phyloP scores from a whole-genome alignment of 1,284 basidiomycete species.

The Mycena sp. region DNA sequence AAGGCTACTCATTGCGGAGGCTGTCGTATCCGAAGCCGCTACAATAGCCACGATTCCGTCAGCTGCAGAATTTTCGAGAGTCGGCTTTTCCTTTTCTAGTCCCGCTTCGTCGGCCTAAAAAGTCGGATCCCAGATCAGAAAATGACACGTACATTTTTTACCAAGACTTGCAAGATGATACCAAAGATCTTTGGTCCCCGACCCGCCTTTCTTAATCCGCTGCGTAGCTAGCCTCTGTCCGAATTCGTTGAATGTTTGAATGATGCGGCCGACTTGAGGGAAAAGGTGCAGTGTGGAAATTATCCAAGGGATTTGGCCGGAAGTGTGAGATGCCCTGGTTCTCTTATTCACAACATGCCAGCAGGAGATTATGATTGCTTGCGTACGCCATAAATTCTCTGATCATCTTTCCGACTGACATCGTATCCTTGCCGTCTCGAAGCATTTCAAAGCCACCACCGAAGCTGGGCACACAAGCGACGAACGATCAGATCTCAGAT shows the following conservation, averaged over 20 bases:
- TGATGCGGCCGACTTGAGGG: slow-evolving; percentile 9
- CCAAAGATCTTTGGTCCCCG: slow-evolving; percentile 22
- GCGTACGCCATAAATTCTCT: slow-evolving; percentile 10
- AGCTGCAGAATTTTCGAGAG: slow-evolving; percentile 38
- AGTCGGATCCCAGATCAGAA: neutral
- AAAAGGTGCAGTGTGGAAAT: slow-evolving; percentile 7
- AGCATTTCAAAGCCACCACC: slow-evolving; percentile 52
- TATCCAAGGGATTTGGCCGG: slow-evolving; percentile 24
- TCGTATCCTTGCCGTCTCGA: slow-evolving; percentile 46
- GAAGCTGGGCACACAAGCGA: slow-evolving; percentile 42
- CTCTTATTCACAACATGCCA: neutral
- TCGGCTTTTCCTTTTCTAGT: slow-evolving; percentile 31
- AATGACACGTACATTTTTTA: no score
- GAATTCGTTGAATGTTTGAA: slow-evolving; percentile 24
- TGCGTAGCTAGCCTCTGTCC: slow-evolving; percentile 13
- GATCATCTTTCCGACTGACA: slow-evolving; percentile 27
- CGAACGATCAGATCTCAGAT: slow-evolving; percentile 2
- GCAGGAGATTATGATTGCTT: neutral
- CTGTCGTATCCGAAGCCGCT: slow-evolving; percentile 63
- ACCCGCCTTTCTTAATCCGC: slow-evolving; percentile 12
- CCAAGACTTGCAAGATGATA: slow-evolving; percentile 21
- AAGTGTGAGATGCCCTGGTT: neutral
- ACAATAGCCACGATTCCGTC: slow-evolving; percentile 47
- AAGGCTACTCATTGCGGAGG: slow-evolving; percentile 51
- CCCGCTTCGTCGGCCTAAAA: slow-evolving; percentile 45